Percentiles rank a stretch among this genome's conserved stretches.
These are phyloP conservation scores for Boletus sp. DNA, from an alignment of 1,284 basidiomycete genomes.

Conservation along the genomic window DNA sequence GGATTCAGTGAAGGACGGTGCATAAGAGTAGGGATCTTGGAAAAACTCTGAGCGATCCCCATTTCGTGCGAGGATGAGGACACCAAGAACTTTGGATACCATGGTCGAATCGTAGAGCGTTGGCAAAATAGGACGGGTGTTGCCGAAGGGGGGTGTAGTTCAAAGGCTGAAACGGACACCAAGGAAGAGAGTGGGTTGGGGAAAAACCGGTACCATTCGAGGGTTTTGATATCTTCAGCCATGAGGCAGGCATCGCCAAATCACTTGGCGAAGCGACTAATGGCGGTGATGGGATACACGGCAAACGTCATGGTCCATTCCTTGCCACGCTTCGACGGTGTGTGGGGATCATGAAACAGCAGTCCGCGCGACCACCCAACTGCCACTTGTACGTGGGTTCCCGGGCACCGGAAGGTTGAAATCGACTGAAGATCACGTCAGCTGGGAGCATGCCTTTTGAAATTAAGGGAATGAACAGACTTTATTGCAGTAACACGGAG, in stretches of 20 bases:
- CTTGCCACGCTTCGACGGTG: slow-evolving; percentile 29
- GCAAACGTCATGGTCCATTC: slow-evolving; percentile 28
- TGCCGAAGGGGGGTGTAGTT: not conserved
- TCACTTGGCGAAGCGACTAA: slow-evolving; percentile 26
- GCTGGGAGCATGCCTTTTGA: slow-evolving; percentile 14
- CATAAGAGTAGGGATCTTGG: slow-evolving; percentile 70
- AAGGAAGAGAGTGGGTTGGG: slow-evolving; percentile 11
- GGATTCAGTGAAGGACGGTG: slow-evolving; percentile 66
- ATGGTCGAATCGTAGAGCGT: slow-evolving; percentile 23
- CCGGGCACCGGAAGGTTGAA: slow-evolving; percentile 23
- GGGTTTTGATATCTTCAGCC: slow-evolving; percentile 33
- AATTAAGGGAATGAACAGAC: slow-evolving; percentile 26
- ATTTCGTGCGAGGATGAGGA: slow-evolving; percentile 77
- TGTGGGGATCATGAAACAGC: slow-evolving; percentile 18
- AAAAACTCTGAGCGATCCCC: slow-evolving; percentile 72
- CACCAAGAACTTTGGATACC: slow-evolving; percentile 70
- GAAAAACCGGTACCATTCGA: slow-evolving; percentile 7
- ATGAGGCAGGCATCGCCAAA: slow-evolving; percentile 32
- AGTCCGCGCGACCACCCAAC: slow-evolving; percentile 14
- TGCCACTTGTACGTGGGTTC: slow-evolving; percentile 29
- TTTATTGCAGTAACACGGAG: slow-evolving; percentile 12
- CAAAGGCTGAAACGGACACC: slow-evolving; percentile 4
- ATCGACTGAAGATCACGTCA: slow-evolving; percentile 29
- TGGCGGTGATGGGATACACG: slow-evolving; percentile 27
- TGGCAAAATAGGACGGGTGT: not conserved